Evolutionary conservation across 179 eudicot genomes (phyloP), one percentile per base, ranked within the genome.

Genomic region (Spergularia azorica): DNA sequence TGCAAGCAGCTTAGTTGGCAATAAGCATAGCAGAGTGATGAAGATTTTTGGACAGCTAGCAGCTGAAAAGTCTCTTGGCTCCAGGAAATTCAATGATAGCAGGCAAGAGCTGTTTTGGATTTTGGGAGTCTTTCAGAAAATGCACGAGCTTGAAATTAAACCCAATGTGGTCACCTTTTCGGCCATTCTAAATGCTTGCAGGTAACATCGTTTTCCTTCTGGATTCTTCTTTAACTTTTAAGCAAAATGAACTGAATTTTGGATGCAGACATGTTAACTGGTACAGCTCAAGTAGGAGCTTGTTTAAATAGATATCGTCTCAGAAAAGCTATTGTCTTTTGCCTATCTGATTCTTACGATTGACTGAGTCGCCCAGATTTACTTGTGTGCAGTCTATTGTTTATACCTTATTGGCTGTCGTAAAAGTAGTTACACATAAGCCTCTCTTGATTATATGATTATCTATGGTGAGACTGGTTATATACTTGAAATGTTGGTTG

Each of bases 101-200:
- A 84, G 72, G 69, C 87, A 86, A 78, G 93, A 92, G 82, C 84
- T 93, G 61, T 46, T 85, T 15, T 92, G 93, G 70, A 86, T 95
- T 59, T 80, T 95, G 83, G 93, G 88, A 78, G 91, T 95, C 76
- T 95, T 95, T 70, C 90, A 86, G 46, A 92, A 89, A 89, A 95
- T 95, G 98, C 97, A 95, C 65, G 86, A 90, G 76, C 78, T 91
- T 85, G 86, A 87, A 79, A 95, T 95, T 76, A 95, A 89, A 74
- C 98, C 98, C n/a, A 95, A 95, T 82, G 98, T 95, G 56, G 98
- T 95, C 74, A 95, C 98, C 64, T 95, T 95, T 88, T 95, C 98
- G 2, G 98, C 98, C 75, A 95, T 95, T 75, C 63, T 95, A 38
- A 93, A 95, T 85, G 98, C 98, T 75, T 95, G 98, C 96, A 95